These are phyloP conservation scores for Penicillium bovifimosum DNA, from an alignment of 495 filamentous ascomycete genomes.

Conservation along the genomic window DNA sequence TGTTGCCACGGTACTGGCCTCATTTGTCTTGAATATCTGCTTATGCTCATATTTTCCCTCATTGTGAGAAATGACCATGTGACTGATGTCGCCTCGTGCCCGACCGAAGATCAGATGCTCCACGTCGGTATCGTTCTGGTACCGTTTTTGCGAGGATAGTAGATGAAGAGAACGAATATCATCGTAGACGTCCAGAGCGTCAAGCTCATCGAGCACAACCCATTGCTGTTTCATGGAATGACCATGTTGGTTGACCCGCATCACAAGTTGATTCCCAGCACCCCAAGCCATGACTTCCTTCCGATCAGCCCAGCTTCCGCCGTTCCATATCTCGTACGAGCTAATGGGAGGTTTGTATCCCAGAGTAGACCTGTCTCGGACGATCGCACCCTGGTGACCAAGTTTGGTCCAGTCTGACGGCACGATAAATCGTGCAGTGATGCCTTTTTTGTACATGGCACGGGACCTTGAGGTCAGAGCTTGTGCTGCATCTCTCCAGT, in stretches of 20 bases:
- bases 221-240: slow-evolving; percentile 29
- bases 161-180: slow-evolving; percentile 58
- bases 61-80: slow-evolving; percentile 29
- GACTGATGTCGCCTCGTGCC: slow-evolving; percentile 34
- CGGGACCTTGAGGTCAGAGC: slow-evolving; percentile 53
- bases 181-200: slow-evolving; percentile 52
- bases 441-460: slow-evolving; percentile 54
- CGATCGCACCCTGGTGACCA: slow-evolving; percentile 24
- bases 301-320: slow-evolving; percentile 46
- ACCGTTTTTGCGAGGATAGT: slow-evolving; percentile 32
- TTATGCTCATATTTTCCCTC: slow-evolving; percentile 23
- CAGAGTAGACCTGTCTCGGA: slow-evolving; percentile 52
- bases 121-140: slow-evolving; percentile 24
- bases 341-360: slow-evolving; percentile 59
- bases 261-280: slow-evolving; percentile 52
- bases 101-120: slow-evolving; percentile 40
- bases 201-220: slow-evolving; percentile 48
- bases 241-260: slow-evolving; percentile 38
- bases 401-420: slow-evolving; percentile 31
- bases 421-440: slow-evolving; percentile 50
- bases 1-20: slow-evolving; percentile 25
- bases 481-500: slow-evolving; percentile 49
- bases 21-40: slow-evolving; percentile 31
- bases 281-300: slow-evolving; percentile 57
- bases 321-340: slow-evolving; percentile 53